Base-by-base conservation (phyloP, 192 early-diverging fungal species). In the Coemansia sp. region DNA sequence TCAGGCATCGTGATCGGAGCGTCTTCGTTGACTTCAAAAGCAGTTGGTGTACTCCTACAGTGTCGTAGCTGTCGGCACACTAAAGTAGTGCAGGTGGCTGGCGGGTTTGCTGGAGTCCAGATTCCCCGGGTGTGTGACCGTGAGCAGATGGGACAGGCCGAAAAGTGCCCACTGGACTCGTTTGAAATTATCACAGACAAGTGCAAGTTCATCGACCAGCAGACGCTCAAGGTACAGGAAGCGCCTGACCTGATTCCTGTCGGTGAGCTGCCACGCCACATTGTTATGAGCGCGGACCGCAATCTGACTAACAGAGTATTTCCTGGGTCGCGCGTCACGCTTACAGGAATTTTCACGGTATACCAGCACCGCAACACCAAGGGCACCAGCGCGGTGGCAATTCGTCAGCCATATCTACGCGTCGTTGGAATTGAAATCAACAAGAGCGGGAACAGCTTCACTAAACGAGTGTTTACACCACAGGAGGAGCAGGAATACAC, bases 221-320 rank as follows among this genome's bases (percentile, higher is more conserved):
- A 99, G 82, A 88, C 89, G 6, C 84, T 99, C 61, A 99, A 99
- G 79, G 86, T 99, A 59, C 97, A 99, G 74, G 97, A 99, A 76
- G 88, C 94, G 17, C 94, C 94, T 9, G 97, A 96, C 57, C 91
- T 95, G 78, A 94, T 99, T 14, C 97, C 97, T 4, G 94, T 97
- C 1, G 97, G 97, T 68, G 97, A 99, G 75, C 85, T 99, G 36
- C 97, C 97, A 36, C 90, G 97, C 29, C 96, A 98, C 76, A 90
- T 94, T 24, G 84, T 94, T 0, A 77, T 99, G 61, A 94, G 88
- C 80, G 90, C 90, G 2, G 97, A 99, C 76, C 86, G 80, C 54
- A 89, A 87, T 63, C 82, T 97, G 69, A 88, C 92, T 23, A 93
- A 94, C 84, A 84, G 87, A 50, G 95, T 96, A n/a, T 90, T 94